These are phyloP conservation scores for Verticillium albo-atrum DNA, from an alignment of 2,329 filamentous ascomycete genomes.

Conservation along the genomic window DNA sequence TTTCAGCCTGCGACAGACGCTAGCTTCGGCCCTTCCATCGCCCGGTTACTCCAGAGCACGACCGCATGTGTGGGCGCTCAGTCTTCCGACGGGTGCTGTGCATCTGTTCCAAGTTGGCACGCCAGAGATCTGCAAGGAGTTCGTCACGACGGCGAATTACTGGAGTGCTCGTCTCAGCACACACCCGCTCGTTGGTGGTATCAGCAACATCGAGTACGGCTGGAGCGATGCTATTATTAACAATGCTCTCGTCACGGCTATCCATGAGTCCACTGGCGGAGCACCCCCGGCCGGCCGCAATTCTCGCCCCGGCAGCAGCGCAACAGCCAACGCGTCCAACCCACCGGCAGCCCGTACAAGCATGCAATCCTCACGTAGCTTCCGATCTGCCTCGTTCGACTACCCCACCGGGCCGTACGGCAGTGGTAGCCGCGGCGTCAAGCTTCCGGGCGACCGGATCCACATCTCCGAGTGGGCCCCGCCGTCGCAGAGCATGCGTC, in stretches of 20 bases:
- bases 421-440: conserved; percentile 39
- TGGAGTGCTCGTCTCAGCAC: conserved; percentile 95
- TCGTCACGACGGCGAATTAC: conserved; percentile 92
- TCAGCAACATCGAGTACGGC: conserved; percentile 96
- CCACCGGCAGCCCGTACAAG: conserved; percentile 14
- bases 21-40: conserved; percentile 82
- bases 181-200: conserved; percentile 84
- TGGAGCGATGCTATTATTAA: conserved; percentile 85
- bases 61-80: conserved; percentile 91
- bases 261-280: conserved; percentile 39
- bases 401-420: conserved; percentile 30
- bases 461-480: conserved; percentile 85
- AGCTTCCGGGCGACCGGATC: conserved; percentile 79
- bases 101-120: conserved; percentile 99
- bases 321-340: conserved; percentile 24
- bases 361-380: conserved; percentile 23
- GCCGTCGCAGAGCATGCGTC: conserved; percentile 84
- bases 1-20: conserved; percentile 84
- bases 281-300: conserved; percentile 23
- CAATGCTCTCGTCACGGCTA: conserved; percentile 47
- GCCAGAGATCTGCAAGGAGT: conserved; percentile 89
- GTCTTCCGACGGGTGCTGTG: conserved; percentile 85
- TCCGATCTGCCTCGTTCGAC: conserved; percentile 58
- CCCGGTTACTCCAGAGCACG: conserved; percentile 89
- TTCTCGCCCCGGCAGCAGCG: conserved; percentile 48